These are phyloP conservation scores for Trypanosoma brucei DNA, from an alignment of 208 protist species.

Conservation along the genomic window DNA sequence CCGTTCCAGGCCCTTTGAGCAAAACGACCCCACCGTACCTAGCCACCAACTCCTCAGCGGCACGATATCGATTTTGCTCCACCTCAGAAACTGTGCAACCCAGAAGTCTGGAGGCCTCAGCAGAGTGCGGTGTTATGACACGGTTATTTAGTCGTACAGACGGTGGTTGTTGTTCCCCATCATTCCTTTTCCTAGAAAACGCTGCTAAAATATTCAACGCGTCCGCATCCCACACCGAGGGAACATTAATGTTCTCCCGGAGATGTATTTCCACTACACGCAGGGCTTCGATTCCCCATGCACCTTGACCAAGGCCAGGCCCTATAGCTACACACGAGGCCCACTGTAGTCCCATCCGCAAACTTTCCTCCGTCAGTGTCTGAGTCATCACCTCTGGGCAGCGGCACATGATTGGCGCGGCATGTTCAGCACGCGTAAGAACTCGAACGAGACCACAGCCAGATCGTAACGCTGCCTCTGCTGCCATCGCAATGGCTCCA, in stretches of 20 bases:
- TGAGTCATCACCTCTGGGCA: slow-evolving; percentile 76
- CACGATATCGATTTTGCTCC: slow-evolving; percentile 57
- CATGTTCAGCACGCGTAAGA: slow-evolving; percentile 50
- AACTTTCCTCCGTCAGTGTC: slow-evolving; percentile 3
- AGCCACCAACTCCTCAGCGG: slow-evolving; percentile 37
- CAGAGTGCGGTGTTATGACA: slow-evolving; percentile 77
- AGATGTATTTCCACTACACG: slow-evolving; percentile 28
- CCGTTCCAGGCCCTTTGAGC: slow-evolving; percentile 72
- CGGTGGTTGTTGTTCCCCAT: background rate
- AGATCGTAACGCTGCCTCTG: slow-evolving; percentile 53
- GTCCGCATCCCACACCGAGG: slow-evolving; percentile 70
- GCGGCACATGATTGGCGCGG: slow-evolving; percentile 55
- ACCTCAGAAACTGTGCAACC: slow-evolving; percentile 49
- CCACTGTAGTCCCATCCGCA: slow-evolving; percentile 43
- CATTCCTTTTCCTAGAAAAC: background rate
- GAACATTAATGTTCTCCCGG: slow-evolving; percentile 28
- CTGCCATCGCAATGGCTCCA: slow-evolving; percentile 73
- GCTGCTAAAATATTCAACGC: slow-evolving; percentile 49
- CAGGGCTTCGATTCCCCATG: slow-evolving; percentile 30
- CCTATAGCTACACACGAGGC: slow-evolving; percentile 52
- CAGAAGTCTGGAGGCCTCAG: slow-evolving; percentile 68
- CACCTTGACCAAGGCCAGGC: slow-evolving; percentile 49
- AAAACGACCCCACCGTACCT: slow-evolving; percentile 55
- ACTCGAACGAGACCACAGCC: slow-evolving; percentile 71
- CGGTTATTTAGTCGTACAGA: slow-evolving; percentile 23